Base-by-base conservation (phyloP, 495 filamentous ascomycete genomes). In the Apiosordaria backusii region DNA sequence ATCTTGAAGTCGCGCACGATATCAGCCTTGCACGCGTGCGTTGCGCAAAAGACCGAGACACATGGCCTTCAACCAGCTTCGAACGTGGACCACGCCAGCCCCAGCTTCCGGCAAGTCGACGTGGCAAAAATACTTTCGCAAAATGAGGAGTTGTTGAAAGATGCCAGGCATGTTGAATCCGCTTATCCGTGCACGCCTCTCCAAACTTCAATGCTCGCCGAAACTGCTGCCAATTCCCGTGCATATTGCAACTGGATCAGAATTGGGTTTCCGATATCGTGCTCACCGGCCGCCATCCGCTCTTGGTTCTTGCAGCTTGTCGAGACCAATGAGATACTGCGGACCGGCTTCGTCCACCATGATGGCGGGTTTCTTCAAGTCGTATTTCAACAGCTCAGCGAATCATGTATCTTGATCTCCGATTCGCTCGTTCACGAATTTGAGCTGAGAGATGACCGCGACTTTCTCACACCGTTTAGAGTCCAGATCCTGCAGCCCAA, bases 201-300 rank as follows among this genome's bases (percentile, higher is more conserved):
- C 6, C 92, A 96, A 66, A 76, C 82, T 22, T 87, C 89, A n/a
- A 93, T 96, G 91, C 77, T 96, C 4, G 76, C 84, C 3, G 90
- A 93, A 70, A 92, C 89, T 1, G 71, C 76, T 5, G 79, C 80
- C 35, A 72, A 86, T 50, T 50, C 73, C 1, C 77, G 75, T 27
- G 80, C 88, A 9, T 94, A 96, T 74, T 88, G 87, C 73, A 96
- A 96, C 70, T 89, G 86, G 85, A 78, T 92, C 18, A 83, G 90
- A 67, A 70, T 93, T 9, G 76, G 80, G 4, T 73, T 90, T 45
- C 71, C 80, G 6, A 65, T 65, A 6, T 65, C 73, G 13, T 66
- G 74, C 66, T 57, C 62, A 7, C 40, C 68, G 0, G 26, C 71
- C 2, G 62, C 70, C 16, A 71, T 90, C 18, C 75, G 78, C 21